Conservation (phyloP, 78 protist genomes). For the Planoprotostelium fungivorum region DNA sequence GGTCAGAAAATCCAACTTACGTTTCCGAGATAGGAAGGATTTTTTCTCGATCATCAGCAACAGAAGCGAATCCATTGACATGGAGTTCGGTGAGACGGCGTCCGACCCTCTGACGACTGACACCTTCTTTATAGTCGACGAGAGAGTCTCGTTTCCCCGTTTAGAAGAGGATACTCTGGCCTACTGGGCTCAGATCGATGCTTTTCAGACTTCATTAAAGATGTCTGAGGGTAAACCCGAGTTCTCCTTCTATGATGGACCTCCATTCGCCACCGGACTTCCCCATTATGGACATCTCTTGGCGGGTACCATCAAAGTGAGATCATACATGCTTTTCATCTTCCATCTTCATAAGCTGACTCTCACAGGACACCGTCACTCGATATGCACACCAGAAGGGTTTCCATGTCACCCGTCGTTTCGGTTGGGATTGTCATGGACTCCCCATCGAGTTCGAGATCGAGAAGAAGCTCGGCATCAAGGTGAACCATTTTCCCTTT, state of each 20-base stretch:
- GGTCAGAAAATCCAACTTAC: too few species aligned
- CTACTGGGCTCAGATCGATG: conserved; percentile 89
- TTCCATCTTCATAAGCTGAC: background rate
- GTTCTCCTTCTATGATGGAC: conserved; percentile 96
- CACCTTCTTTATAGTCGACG: background rate
- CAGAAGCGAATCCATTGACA: too few species aligned
- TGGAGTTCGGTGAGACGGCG: too few species aligned
- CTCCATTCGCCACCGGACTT: conserved; percentile 99
- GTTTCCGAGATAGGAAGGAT: too few species aligned
- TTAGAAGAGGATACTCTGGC: conserved; percentile 72
- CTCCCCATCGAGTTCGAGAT: conserved; percentile 98
- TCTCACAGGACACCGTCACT: conserved; percentile 88
- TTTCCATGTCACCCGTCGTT: conserved; percentile 93
- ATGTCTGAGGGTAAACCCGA: conserved; percentile 73
- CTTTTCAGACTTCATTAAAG: conserved; percentile 85
- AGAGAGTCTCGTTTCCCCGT: conserved; percentile 53
- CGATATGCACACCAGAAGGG: conserved; percentile 96
- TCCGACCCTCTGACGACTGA: too few species aligned
- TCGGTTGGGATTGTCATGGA: conserved; percentile 99
- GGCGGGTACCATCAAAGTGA: conserved; percentile 97
- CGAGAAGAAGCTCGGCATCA: conserved; percentile 91
- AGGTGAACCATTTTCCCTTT: conserved; percentile 2
- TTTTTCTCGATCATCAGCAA: too few species aligned
- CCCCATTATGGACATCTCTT: conserved; percentile 99
- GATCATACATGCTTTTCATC: background rate